A percentile compares a stretch with the other conserved stretches of the same genome.
Conservation (phyloP, 495 filamentous ascomycete genomes). For the Trypethelium eluteriae region DNA sequence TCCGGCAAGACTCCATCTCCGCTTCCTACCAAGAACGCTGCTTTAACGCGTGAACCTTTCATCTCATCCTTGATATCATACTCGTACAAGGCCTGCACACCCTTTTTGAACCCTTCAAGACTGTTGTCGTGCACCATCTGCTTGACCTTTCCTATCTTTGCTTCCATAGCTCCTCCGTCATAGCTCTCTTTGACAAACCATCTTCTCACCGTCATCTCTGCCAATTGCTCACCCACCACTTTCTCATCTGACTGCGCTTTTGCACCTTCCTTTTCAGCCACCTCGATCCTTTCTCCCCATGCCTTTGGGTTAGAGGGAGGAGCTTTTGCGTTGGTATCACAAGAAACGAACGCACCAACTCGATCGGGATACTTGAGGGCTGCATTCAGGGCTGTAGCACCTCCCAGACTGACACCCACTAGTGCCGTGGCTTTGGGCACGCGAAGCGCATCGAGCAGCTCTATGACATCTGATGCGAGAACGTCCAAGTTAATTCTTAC, state of each 20-base stretch:
- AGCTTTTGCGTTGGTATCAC: constrained; percentile 65
- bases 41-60: constrained; percentile 50
- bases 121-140: constrained; percentile 56
- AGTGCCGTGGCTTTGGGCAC: constrained; percentile 36
- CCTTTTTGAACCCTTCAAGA: constrained; percentile 60
- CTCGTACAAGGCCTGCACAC: constrained; percentile 64
- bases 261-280: constrained; percentile 55
- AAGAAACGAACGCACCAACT: constrained; percentile 57
- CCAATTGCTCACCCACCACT: constrained; percentile 52
- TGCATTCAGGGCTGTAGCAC: constrained; percentile 63
- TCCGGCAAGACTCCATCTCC: constrained; percentile 67
- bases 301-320: constrained; percentile 62
- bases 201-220: constrained; percentile 57
- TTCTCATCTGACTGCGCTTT: constrained; percentile 40
- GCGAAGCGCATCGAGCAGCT: constrained; percentile 32
- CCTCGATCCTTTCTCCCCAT: constrained; percentile 65
- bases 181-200: constrained; percentile 66
- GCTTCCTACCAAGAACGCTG: constrained; percentile 60
- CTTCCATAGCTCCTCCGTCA: constrained; percentile 39
- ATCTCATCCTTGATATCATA: constrained; percentile 65
- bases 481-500: constrained; percentile 54
- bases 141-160: constrained; percentile 47
- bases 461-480: constrained; percentile 56
- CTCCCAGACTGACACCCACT: constrained; percentile 70
- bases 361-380: constrained; percentile 56